A percentile compares a stretch with the other conserved stretches of the same genome.
Evolutionary conservation across 352 stramenopile genomes (phyloP).

Genomic region (Globisporangium parvum): DNA sequence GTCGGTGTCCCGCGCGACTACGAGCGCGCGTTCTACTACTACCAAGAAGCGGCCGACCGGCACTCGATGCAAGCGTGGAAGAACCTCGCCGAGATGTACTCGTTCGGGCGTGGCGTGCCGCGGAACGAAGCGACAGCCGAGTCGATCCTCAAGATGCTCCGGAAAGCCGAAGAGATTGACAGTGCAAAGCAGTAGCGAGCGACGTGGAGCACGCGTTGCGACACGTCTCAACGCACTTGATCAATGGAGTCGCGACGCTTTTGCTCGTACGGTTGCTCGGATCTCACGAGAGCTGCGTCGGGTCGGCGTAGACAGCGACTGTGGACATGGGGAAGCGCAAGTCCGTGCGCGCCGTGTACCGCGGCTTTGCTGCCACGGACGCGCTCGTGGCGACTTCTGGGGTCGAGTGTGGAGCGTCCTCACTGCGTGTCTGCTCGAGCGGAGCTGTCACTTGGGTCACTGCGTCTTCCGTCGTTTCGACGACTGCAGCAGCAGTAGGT

Average conservation of each 20-base stretch:
- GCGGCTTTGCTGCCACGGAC: slow-evolving; percentile 18
- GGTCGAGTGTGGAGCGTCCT: neutral
- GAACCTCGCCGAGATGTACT: slow-evolving; percentile 87
- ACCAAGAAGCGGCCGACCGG: slow-evolving; percentile 77
- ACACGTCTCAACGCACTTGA: slow-evolving; percentile 1
- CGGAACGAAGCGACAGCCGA: slow-evolving; percentile 74
- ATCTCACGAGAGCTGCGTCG: slow-evolving; percentile 16
- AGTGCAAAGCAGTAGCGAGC: slow-evolving; percentile 3
- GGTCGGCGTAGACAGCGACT: slow-evolving; percentile 55
- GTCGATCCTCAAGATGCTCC: slow-evolving; percentile 83
- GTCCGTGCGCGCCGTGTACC: slow-evolving; percentile 52
- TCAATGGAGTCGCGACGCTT: too few relatives aligned
- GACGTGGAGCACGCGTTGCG: neutral
- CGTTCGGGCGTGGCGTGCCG: slow-evolving; percentile 60
- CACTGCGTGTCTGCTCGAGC: neutral
- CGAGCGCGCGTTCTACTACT: slow-evolving; percentile 80
- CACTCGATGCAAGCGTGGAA: slow-evolving; percentile 86
- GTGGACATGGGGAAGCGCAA: slow-evolving; percentile 75
- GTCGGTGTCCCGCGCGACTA: slow-evolving; percentile 64
- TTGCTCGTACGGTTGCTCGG: neutral
- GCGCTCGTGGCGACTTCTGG: neutral
- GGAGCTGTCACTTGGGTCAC: neutral
- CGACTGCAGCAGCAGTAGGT: neutral
- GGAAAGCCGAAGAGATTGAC: slow-evolving; percentile 10
- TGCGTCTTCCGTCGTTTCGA: neutral